Evolutionary conservation across 2,329 filamentous ascomycete species (phyloP), one percentile per base, ranked within the genome.

Genomic region (Xylariomycetidae sp.): DNA sequence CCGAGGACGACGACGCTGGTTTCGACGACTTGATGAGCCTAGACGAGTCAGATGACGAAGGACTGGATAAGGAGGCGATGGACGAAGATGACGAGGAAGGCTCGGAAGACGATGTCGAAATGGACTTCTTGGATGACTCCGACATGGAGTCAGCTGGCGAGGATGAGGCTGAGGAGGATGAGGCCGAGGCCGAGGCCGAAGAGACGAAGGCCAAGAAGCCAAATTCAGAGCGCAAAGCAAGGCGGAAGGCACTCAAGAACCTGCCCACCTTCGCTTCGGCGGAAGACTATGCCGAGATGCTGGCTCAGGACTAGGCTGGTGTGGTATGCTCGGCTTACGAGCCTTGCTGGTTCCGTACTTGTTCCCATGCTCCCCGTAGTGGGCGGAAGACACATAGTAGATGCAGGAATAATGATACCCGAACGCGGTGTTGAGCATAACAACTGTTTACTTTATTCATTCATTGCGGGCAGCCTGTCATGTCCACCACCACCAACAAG

Each of bases 251-350:
- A 66, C 70, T 96, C 59, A 95, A 88, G 73, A 78, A 79, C 44
- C 67, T 98, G 48, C 92, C 92, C 6, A 93, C 79, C 22, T 98
- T 98, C 66, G 92, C 93, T 14, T 93, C 86, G 19, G 83, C 74
- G 19, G 92, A 96, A 34, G 92, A 96, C 57, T 98, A 96, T 60
- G 90, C 88, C 12, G 84, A 83, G 50, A 72, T 95, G 64, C 62
- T 95, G 57, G 85, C 71, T 4, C 74, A 77, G 43, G 85, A 92
- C 32, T 78, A 79, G 42, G 79, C 79, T n/a, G n/a, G n/a, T n/a
- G n/a, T n/a, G n/a, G n/a, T n/a, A n/a, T n/a, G n/a, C n/a, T n/a
- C n/a, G n/a, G n/a, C n/a, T n/a, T n/a, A n/a, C n/a, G n/a, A n/a
- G n/a, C n/a, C n/a, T n/a, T n/a, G n/a, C n/a, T n/a, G n/a, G n/a